Base-by-base conservation (phyloP, 768 basidiomycete species). In the Suillus plorans region DNA sequence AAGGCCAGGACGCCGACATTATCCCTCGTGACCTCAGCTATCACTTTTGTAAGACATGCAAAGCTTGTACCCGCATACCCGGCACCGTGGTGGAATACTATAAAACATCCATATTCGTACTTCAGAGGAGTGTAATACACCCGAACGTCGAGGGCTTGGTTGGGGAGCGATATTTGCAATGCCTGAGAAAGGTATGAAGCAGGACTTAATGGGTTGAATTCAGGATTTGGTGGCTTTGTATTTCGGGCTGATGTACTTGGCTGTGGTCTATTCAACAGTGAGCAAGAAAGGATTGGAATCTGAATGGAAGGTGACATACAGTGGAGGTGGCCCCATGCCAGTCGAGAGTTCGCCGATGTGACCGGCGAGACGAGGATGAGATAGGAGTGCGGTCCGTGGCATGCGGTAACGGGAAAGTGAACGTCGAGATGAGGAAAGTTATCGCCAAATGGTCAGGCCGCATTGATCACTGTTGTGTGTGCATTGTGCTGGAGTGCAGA, bases 61-160 rank as follows among this genome's bases (percentile, higher is more conserved):
- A 97, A 99, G 68, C 87, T 92, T 67, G 97, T 80, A 0, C 88
- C 97, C 0, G 90, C 89, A 73, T 94, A 94, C 14, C 97, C 97
- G 0, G 94, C 97, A 1, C 97, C 97, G 69, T 99, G 97, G 71
- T 97, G 95, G 77, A 93, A 96, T 6, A 98, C 84, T 74, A 99
- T 85, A 4, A 97, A 86, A 0, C 90, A 89, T 20, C 81, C 82
- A 0, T 68, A 69, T n/a, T 63, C 67, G 16, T 50, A 65, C 58
- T 81, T 81, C 2, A 95, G 87, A 1, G 90, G 85, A 0, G 93
- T 91, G 73, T 96, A 92, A 77, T 98, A 97, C 12, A 88, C 89
- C 37, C 96, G 83, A 69, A 88, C 85, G 57, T 90, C 87, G 5
- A 94, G 85, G 25, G 80, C 80, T 8, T 87, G 80, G 16, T 79